Conservation (phyloP, 2,329 filamentous ascomycete species). For the Colletotrichum karsti region DNA sequence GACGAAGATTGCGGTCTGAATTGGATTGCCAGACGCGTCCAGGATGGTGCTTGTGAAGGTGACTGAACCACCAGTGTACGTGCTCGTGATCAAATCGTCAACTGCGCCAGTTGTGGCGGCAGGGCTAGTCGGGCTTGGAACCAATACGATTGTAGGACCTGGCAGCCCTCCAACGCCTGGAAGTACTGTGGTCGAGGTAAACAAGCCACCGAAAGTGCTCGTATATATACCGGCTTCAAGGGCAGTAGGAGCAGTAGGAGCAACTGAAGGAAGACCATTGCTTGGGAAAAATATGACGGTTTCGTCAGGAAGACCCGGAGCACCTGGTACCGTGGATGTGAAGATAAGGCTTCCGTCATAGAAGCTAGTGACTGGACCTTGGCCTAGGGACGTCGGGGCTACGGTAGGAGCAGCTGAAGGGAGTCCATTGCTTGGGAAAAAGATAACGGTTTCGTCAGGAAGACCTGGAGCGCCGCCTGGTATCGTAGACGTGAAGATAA, state of each 20-base stretch:
- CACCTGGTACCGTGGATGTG: neutral
- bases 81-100: conserved; percentile 11
- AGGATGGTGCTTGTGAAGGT: neutral
- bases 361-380: neutral
- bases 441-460: conserved; percentile 2
- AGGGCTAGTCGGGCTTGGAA: neutral
- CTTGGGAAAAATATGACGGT: neutral
- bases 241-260: neutral
- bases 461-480: neutral
- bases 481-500: neutral
- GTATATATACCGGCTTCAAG: conserved; percentile 2
- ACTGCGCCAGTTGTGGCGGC: neutral
- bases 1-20: neutral
- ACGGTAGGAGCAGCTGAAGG: neutral
- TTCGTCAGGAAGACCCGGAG: neutral
- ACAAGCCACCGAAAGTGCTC: neutral
- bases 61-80: conserved; percentile 12
- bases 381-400: neutral
- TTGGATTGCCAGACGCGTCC: neutral
- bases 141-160: neutral
- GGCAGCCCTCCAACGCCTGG: neutral
- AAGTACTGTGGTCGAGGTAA: neutral
- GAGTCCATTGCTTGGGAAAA: neutral
- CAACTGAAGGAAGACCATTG: neutral
- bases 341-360: neutral